Conservation (phyloP, 192 early-diverging fungal species). For the Geranomyces michiganensis region DNA sequence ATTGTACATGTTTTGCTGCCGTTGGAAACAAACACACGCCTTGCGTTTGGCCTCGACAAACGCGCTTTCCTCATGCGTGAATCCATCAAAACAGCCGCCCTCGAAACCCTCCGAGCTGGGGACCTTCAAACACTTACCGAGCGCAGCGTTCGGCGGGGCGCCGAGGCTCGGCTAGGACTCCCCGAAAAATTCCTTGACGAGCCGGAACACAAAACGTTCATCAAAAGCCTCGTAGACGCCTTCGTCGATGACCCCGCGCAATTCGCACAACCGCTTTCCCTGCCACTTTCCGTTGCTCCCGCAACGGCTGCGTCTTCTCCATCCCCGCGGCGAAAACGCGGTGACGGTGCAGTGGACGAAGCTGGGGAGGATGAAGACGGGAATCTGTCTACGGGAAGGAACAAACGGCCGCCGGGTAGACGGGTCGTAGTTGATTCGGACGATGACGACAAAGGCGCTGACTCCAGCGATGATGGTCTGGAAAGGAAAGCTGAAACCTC, state of each 20-base stretch:
- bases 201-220: neutral
- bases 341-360: no score
- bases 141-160: neutral
- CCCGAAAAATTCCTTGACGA: neutral
- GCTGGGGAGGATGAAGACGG: neutral
- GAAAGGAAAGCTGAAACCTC: neutral
- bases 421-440: neutral
- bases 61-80: no score
- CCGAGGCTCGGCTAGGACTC: neutral
- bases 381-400: neutral
- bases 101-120: neutral
- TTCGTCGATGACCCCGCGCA: conserved; percentile 2
- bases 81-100: neutral
- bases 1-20: no score
- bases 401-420: neutral
- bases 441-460: conserved; percentile 1
- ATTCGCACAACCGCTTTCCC: no score
- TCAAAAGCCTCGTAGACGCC: neutral
- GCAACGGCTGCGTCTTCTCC: no score
- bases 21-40: no score
- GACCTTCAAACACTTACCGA: neutral
- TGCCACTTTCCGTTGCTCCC: no score
- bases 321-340: no score
- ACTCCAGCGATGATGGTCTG: neutral
- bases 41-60: no score